Base-by-base conservation (phyloP, 1,139 yeast species). In the Pneumocystis murina region DNA sequence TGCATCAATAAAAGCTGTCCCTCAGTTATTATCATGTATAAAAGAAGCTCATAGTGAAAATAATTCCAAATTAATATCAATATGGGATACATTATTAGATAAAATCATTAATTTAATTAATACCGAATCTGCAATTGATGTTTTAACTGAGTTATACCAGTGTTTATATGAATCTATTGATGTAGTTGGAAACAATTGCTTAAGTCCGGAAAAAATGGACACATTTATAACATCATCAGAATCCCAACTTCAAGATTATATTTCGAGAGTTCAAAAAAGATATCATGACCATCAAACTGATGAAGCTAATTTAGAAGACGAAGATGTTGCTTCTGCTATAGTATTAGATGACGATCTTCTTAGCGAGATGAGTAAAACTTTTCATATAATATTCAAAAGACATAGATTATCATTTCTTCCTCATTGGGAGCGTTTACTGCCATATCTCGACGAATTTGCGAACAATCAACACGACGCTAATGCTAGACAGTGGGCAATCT, bases 91-190 rank as follows among this genome's bases (percentile, higher is more conserved):
- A 65, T 82, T 90, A 64, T 81, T 87, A 63, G 80, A 82, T 63
- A 86, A 86, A 71, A 76, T 92, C 69, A 80, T 87, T 24, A 83
- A 81, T 62, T 87, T 86, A 16, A 77, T 90, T 66, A 81, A 81
- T 36, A 79, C 81, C 63, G 97, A 92, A 70, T 95, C 96, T 59
- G 85, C 87, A 69, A 84, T 91, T 16, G 97, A 91, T 73, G 79
- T 91, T 66, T 78, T 87, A 66, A 86, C 87, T 65, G 84, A 88
- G 3, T 87, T 87, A 70, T 90, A 88, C 72, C 79, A 84, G 33
- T 80, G 95, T 8, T 75, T 92, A 60, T 83, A 83, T 57, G 87
- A 84, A 69, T 83, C 88, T 67, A 76, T 88, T 62, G 83, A 82
- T 64, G 76, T 84, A 16, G 79, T 90, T 74, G 91, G 91, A 6